These are phyloP conservation scores for Piromyces sp. DNA, from an alignment of 192 early-diverging fungal species.

Conservation along the genomic window DNA sequence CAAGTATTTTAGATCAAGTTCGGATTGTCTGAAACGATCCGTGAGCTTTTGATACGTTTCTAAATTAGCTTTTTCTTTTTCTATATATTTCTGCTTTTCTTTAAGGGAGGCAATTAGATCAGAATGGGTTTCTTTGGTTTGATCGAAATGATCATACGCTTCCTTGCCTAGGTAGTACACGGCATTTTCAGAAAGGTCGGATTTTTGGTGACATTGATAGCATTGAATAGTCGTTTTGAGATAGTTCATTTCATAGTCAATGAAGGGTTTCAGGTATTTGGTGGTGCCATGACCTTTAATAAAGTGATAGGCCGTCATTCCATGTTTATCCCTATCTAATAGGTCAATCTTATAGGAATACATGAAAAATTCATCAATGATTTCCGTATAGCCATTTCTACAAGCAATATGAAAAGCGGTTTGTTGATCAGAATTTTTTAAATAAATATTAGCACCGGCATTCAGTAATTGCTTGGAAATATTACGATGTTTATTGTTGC, in stretches of 20 bases:
- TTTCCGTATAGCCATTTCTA: not conserved
- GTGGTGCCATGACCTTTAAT: not conserved
- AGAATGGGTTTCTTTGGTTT: not conserved
- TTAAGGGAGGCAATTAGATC: not conserved
- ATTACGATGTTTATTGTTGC: not conserved
- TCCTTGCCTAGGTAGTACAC: not conserved
- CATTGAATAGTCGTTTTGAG: not conserved
- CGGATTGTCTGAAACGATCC: too few relatives aligned
- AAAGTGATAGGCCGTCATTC: not conserved
- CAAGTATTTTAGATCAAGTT: not conserved
- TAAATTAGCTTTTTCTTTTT: not conserved
- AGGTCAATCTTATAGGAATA: not conserved
- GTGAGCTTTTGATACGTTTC: not conserved
- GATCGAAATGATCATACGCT: not conserved
- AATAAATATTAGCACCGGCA: not conserved
- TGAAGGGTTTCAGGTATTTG: not conserved
- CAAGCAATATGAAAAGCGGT: not conserved
- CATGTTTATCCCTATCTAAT: not conserved
- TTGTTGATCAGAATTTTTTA: not conserved
- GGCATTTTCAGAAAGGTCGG: not conserved
- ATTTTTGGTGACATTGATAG: not conserved
- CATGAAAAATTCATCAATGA: not conserved
- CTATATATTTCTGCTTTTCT: not conserved
- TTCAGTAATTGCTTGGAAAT: not conserved
- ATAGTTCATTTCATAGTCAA: not conserved